Evolutionary conservation across 202 grass and related monocot species (phyloP).

Genomic region (Carex arenaria): DNA sequence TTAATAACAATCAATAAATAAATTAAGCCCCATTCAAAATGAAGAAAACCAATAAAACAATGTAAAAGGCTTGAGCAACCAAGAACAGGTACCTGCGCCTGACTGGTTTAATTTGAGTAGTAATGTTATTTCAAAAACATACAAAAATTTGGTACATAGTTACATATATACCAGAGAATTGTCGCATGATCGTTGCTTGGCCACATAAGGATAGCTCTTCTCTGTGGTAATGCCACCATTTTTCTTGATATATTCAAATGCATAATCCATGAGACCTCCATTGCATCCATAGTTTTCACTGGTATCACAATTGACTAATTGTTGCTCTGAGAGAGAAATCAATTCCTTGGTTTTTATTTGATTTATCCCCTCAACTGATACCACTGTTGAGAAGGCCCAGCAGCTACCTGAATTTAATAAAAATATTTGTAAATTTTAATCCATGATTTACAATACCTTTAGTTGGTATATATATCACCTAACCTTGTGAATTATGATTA

Average conservation of each 20-base stretch:
- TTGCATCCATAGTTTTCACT: conserved; percentile 44
- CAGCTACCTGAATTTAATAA: conserved; percentile 40
- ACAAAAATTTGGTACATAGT: background rate
- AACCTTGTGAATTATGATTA: background rate
- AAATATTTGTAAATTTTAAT: background rate
- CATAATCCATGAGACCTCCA: conserved; percentile 69
- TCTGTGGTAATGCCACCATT: conserved; percentile 51
- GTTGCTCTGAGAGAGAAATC: conserved; percentile 62
- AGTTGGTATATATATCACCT: too few relatives aligned
- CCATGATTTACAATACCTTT: background rate
- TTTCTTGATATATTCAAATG: conserved; percentile 62
- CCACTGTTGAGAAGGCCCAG: conserved; percentile 67
- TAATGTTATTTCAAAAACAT: background rate
- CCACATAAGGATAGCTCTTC: conserved; percentile 50
- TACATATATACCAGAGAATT: conserved; percentile 6
- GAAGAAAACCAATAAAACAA: background rate
- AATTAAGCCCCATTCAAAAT: background rate
- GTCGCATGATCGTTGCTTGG: conserved; percentile 42
- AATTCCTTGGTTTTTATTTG: conserved; percentile 44
- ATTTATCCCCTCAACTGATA: conserved; percentile 67
- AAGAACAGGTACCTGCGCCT: background rate
- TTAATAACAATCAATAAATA: background rate
- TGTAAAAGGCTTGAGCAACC: background rate
- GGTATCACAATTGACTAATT: conserved; percentile 66
- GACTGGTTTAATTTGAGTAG: too few relatives aligned